Evolutionary conservation across 352 stramenopile species (phyloP), one percentile per base, ranked within the genome.

Genomic region (Phytophthora uliginosa): DNA sequence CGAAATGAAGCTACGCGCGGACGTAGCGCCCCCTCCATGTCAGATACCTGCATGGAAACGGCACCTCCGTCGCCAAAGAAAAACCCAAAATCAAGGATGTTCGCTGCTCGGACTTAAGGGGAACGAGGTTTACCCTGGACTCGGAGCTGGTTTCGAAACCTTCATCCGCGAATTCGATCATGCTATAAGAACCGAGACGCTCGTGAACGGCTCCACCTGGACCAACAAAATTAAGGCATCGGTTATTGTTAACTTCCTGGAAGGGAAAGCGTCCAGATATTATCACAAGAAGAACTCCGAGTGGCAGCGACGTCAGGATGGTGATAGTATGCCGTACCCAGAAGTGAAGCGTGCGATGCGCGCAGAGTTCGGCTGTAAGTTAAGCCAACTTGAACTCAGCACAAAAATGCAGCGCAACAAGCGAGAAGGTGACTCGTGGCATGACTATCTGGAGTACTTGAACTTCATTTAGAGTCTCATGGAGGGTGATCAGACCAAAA

Each of bases 391-490:
- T 1, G 28, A 58, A 26, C 52, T 58, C 28, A 47, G 28, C 31
- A 18, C 33, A 0, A 33, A 34, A 1, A 42, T 58, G 13, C 34
- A 45, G 18, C 45, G 52, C 28, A 40, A 7, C 28, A 58, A 45
- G 13, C 52, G 28, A 26, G 24, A 26, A 26, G 52, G 52, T 13
- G 52, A 58, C 6, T 28, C 52, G 3, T 59, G 53, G 53, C 34
- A 38, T 9, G 53, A 59, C 18, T 59, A 59, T 8, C 31, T 59
- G 15, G 53, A 59, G 17, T 59, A 59, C n/a, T 18, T 59, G 31
- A 59, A 47, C 28, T 47, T 59, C 22, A 59, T 59, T 15, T 28
- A 59, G n/a, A 20, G 53, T 15, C 18, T 59, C 8, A 59, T 59
- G 53, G 17, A 47, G 6, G 53, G 53, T 4, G 53, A 59, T 22